Base-by-base conservation (phyloP, 208 protist genomes). In the Crithidia expoeki region DNA sequence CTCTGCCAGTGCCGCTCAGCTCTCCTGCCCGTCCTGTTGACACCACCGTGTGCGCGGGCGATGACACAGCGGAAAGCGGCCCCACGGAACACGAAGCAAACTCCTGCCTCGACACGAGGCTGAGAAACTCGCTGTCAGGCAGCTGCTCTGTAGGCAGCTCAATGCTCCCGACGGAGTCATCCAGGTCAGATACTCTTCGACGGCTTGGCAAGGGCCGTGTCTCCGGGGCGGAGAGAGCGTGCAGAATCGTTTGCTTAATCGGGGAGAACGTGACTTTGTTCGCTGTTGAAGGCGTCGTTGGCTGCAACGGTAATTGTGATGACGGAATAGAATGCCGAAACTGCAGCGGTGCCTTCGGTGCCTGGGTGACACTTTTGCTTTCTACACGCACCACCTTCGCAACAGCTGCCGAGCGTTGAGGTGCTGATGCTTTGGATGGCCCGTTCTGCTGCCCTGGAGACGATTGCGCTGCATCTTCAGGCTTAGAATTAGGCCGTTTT, bases 121-220 rank as follows among this genome's bases (percentile, higher is more conserved):
- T 49, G 33, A 56, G 17, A 0, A 74, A 64, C 52, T 55, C 28
- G 19, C n/a, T 27, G 28, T 73, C 50, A 4, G 50, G 59, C 59
- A 67, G 27, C 47, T 73, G 59, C 57, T 63, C 60, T n/a, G 47
- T 50, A 2, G 68, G 51, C 0, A 67, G 30, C 52, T 63, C 60
- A 4, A 53, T 63, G 50, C 68, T 68, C 27, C 51, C 68, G 17
- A 68, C 32, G 17, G 68, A 74, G 38, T 11, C 61, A 34, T 42
- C 17, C 27, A 53, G 30, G 0, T 51, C 40, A 6, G 27, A 38
- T 23, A 17, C 27, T 4, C 42, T 1, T 14, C 38, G 4, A 9
- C 47, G 42, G 47, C 17, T 23, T 9, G 51, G 34, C 27, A 33
- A 16, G 28, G 12, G 11, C 14, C 19, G 51, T 36, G 16, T 17